Evolutionary conservation across 306 rosid species (phyloP).

Genomic region (Cucurbita ficifolia): DNA sequence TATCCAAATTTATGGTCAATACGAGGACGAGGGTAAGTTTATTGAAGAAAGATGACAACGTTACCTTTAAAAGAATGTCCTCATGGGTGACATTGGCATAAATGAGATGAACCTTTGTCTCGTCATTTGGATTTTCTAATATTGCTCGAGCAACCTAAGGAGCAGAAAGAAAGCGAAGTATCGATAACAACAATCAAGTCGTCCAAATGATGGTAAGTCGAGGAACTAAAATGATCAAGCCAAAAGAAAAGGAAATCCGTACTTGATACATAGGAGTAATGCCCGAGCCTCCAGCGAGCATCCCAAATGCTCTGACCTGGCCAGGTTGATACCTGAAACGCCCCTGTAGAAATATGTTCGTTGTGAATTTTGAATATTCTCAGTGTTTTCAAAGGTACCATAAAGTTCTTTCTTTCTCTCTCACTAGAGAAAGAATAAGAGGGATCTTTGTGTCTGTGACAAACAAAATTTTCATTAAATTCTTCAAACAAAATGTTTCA

Average conservation of each 20-base stretch:
- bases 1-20: background rate
- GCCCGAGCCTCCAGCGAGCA: slow-evolving; percentile 99
- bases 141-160: slow-evolving; percentile 86
- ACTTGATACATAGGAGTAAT: slow-evolving; percentile 99
- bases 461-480: background rate
- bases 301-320: slow-evolving; percentile 87
- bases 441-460: background rate
- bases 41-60: background rate
- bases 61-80: slow-evolving; percentile 89
- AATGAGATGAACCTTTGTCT: slow-evolving; percentile 81
- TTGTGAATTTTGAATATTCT: background rate
- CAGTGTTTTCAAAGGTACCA: background rate
- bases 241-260: slow-evolving; percentile 12
- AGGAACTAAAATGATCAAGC: background rate
- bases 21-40: background rate
- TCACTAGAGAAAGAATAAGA: background rate
- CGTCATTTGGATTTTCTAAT: slow-evolving; percentile 78
- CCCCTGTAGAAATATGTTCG: slow-evolving; percentile 35
- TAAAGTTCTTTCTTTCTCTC: background rate
- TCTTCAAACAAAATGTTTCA: background rate
- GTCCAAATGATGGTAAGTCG: background rate
- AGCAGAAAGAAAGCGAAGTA: slow-evolving; percentile 2
- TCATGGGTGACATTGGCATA: slow-evolving; percentile 80
- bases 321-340: slow-evolving; percentile 88
- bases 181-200: background rate